phyloP scores from a whole-genome alignment of 1,139 yeast species.

The Blastobotrys petasosporus region DNA sequence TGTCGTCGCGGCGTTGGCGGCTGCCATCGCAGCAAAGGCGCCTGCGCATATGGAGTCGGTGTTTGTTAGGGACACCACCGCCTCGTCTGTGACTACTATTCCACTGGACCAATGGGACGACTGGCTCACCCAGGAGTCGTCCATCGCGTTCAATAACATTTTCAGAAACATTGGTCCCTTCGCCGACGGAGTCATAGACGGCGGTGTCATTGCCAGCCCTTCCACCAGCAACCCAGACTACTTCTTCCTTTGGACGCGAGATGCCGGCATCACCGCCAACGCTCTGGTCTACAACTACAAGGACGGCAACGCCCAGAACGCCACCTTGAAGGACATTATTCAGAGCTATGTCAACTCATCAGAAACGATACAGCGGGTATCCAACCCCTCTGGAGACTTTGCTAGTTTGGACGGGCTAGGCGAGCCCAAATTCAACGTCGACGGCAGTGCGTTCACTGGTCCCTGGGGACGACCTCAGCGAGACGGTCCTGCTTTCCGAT shows the following conservation, averaged over 20 bases:
- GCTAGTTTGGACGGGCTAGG: constrained; percentile 56
- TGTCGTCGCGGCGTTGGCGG: no score
- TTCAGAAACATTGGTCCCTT: constrained; percentile 54
- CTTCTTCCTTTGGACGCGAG: constrained; percentile 87
- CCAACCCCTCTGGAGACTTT: constrained; percentile 65
- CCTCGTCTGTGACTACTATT: constrained; percentile 10
- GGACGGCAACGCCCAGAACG: constrained; percentile 34
- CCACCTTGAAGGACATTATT: constrained; percentile 35
- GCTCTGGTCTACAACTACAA: constrained; percentile 53
- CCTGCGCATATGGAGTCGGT: no score
- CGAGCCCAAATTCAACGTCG: constrained; percentile 77
- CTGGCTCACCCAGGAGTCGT: constrained; percentile 53
- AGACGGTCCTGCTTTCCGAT: constrained; percentile 88
- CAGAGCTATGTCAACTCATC: constrained; percentile 59
- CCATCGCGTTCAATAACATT: constrained; percentile 48
- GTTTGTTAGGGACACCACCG: no score
- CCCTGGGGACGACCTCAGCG: constrained; percentile 95
- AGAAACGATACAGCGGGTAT: constrained; percentile 53
- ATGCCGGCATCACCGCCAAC: constrained; percentile 74
- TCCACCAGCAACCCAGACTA: constrained; percentile 65
- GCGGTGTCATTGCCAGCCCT: constrained; percentile 83
- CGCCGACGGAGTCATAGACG: constrained; percentile 45
- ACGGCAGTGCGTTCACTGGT: constrained; percentile 54
- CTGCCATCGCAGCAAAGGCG: no score
- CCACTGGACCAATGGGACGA: constrained; percentile 40